Evolutionary conservation across 495 filamentous ascomycete genomes (phyloP), one percentile per base, ranked within the genome.

Genomic region (Pseudevernia furfuracea): DNA sequence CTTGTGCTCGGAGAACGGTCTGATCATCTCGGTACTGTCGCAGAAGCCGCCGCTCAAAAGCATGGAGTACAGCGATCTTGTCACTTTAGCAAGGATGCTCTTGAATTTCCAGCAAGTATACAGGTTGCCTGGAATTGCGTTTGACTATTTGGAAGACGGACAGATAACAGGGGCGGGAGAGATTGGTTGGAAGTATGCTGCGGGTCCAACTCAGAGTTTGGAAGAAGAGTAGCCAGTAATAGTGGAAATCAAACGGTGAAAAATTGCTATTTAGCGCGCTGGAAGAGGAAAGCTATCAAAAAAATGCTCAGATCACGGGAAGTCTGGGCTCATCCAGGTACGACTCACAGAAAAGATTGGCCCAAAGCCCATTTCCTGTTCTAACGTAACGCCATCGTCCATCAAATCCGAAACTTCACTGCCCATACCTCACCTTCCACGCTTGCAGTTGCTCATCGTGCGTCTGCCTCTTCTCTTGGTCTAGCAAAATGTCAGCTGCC

Each of bases 401-500:
- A 14, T 53, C 12, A 32, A 19, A 15, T 53, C 9, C 23, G 19
- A 53, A 3, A 6, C 0, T 4, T 3, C 5, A 44, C 23, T 59
- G n/a, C 15, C 23, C 11, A 10, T 59, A 43, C 38, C 15, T 39
- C 58, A 59, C 30, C 4, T 43, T 39, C 25, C 58, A 59, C n/a
- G 23, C 58, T 15, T 59, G 17, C 28, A 48, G 30, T 59, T 63
- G 37, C 53, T 25, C 28, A 41, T 64, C 55, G 15, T 67, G 59
- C 56, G 56, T 17, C 55, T 19, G 34, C 15, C 57, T 59, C 32
- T 60, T 60, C 12, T 36, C 44, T 37, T 44, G 55, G 34, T 67
- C 48, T 8, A 63, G 44, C 38, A 61, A 17, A 9, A 64, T 57
- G 23, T 67, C 61, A 28, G 66, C 61, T 36, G 66, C 61, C 23